These are phyloP conservation scores for Xenoacremonium recifei DNA, from an alignment of 2,329 filamentous ascomycete genomes.

Conservation along the genomic window DNA sequence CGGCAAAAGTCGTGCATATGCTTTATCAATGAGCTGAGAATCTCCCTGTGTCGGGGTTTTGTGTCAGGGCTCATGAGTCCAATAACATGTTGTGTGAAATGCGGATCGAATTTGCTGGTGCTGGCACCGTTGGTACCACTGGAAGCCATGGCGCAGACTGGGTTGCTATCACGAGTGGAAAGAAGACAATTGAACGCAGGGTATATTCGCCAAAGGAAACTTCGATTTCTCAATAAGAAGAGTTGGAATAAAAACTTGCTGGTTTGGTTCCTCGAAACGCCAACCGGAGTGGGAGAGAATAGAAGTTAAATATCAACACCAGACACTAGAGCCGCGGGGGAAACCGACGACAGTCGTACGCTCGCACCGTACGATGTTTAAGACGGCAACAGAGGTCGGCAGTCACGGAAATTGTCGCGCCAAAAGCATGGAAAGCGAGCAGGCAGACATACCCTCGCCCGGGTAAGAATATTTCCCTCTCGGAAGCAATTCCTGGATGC, in stretches of 20 bases:
- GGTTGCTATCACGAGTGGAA: neutral
- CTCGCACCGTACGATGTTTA: slow-evolving; percentile 13
- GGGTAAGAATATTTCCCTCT: slow-evolving; percentile 16
- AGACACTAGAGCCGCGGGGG: neutral
- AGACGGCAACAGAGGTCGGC: slow-evolving; percentile 13
- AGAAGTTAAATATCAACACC: slow-evolving; percentile 1
- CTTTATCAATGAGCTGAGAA: slow-evolving; percentile 63
- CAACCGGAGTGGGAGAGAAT: neutral
- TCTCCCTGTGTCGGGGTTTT: slow-evolving; percentile 59
- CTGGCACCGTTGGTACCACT: slow-evolving; percentile 11
- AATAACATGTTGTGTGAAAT: slow-evolving; percentile 73
- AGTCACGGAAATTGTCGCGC: slow-evolving; percentile 4
- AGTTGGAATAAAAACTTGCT: neutral
- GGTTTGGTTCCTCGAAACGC: neutral
- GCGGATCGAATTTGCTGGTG: slow-evolving; percentile 62
- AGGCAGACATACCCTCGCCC: neutral
- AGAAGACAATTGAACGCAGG: neutral
- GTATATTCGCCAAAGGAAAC: neutral
- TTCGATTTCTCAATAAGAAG: neutral
- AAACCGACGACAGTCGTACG: slow-evolving; percentile 1
- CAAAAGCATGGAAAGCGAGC: slow-evolving; percentile 5
- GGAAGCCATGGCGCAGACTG: slow-evolving; percentile 13
- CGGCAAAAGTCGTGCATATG: slow-evolving; percentile 79
- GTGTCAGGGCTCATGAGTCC: slow-evolving; percentile 71
- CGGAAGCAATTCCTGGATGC: neutral